Percentiles rank a stretch among this genome's conserved stretches.
phyloP scores from a whole-genome alignment of 176 grass and related monocot species.

The Luzula sylvatica region DNA sequence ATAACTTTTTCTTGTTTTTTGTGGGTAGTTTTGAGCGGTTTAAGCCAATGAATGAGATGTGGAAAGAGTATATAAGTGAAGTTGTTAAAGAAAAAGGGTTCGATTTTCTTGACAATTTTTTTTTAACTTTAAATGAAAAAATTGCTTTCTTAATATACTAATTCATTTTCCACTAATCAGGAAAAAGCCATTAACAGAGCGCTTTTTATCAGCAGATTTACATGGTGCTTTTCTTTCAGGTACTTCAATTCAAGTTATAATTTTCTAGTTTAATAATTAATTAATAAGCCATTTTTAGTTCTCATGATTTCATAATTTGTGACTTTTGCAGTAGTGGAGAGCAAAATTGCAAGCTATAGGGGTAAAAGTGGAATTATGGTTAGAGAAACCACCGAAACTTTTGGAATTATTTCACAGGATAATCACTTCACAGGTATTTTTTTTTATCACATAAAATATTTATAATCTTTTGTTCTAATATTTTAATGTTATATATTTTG shows the following conservation, averaged over 20 bases:
- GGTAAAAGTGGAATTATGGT: conserved; percentile 74
- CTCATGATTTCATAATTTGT: background rate
- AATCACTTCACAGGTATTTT: conserved; percentile 56
- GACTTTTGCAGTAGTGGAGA: conserved; percentile 54
- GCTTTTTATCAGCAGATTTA: conserved; percentile 64
- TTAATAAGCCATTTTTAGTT: background rate
- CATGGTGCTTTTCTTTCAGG: conserved; percentile 72
- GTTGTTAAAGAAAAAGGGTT: conserved; percentile 44
- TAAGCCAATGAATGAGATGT: conserved; percentile 83
- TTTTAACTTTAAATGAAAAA: background rate
- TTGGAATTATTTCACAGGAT: conserved; percentile 70
- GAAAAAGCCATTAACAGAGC: conserved; percentile 54
- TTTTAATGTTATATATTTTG: background rate
- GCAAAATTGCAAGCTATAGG: conserved; percentile 45
- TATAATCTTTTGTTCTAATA: conserved; percentile 8
- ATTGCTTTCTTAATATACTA: conserved; percentile 16
- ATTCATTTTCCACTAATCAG: conserved; percentile 37
- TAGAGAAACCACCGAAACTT: conserved; percentile 71
- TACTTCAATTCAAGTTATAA: conserved; percentile 13
- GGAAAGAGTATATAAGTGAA: conserved; percentile 61
- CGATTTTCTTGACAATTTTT: conserved; percentile 15
- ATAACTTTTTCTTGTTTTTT: too few species aligned
- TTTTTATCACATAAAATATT: background rate
- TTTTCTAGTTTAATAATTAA: conserved; percentile 1
- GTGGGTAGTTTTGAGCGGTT: conserved; percentile 63